Evolutionary conservation across 148 eudicot genomes (phyloP).

Genomic region (Amaranthus hypochondriacus): DNA sequence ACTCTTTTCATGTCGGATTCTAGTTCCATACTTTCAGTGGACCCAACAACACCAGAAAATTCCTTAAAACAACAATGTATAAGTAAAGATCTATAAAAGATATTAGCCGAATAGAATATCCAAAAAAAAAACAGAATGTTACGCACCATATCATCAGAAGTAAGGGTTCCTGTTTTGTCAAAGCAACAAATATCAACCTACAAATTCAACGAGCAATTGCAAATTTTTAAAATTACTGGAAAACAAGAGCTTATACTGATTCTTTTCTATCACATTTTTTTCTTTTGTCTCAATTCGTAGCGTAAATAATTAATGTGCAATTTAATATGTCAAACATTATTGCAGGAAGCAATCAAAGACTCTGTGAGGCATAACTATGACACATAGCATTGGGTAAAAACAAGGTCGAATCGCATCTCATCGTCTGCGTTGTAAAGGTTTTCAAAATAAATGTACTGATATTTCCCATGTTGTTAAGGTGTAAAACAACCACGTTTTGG

Average conservation of each 20-base stretch:
- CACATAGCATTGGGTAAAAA: too few relatives aligned
- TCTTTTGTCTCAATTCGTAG: neutral
- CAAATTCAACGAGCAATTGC: conserved; percentile 9
- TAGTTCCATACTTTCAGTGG: conserved; percentile 59
- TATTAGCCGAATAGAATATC: neutral
- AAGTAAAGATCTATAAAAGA: neutral
- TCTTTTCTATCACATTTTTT: neutral
- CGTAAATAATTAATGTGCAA: neutral
- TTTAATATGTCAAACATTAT: too few relatives aligned
- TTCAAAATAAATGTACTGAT: too few relatives aligned
- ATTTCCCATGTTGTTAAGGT: too few relatives aligned
- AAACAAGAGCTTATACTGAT: neutral
- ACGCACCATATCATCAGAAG: conserved; percentile 98
- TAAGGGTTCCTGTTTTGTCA: conserved; percentile 96
- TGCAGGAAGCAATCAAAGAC: too few relatives aligned
- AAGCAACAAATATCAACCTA: conserved; percentile 99
- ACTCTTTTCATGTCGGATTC: conserved; percentile 73
- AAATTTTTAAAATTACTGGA: neutral
- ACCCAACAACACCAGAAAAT: conserved; percentile 91
- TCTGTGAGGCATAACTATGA: too few relatives aligned
- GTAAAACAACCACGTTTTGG: too few relatives aligned
- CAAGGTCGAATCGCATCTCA: too few relatives aligned
- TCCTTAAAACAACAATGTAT: conserved; percentile 43
- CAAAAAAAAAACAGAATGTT: conserved; percentile 8
- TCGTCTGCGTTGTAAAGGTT: too few relatives aligned